Evolutionary conservation across 345 rosid genomes (phyloP).

Genomic region (Moricandia moricandioides): DNA sequence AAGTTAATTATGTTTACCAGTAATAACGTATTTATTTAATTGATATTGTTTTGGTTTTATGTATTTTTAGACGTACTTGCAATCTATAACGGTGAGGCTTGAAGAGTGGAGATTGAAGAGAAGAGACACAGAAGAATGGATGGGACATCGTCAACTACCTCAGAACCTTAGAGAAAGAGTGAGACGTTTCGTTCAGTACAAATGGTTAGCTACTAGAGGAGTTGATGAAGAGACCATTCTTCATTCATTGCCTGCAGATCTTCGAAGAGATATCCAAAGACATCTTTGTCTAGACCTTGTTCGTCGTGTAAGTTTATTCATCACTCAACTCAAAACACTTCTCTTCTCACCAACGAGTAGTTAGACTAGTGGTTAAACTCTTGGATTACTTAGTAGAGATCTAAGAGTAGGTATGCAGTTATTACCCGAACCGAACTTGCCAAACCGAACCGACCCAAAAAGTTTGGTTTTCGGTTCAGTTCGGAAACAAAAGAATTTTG

Average conservation of each 20-base stretch:
- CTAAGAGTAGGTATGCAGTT: too few relatives aligned
- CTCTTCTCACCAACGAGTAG: too few relatives aligned
- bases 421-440: too few relatives aligned
- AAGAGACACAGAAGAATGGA: constrained; percentile 75
- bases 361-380: too few relatives aligned
- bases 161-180: constrained; percentile 49
- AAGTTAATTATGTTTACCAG: too few relatives aligned
- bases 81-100: constrained; percentile 65
- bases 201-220: constrained; percentile 77
- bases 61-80: constrained; percentile 60
- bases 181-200: constrained; percentile 58
- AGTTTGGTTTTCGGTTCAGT: too few relatives aligned
- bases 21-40: too few relatives aligned
- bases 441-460: too few relatives aligned
- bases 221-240: constrained; percentile 73
- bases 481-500: too few relatives aligned
- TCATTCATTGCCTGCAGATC: constrained; percentile 62
- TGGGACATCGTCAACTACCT: constrained; percentile 67
- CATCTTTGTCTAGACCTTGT: constrained; percentile 84
- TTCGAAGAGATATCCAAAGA: constrained; percentile 67
- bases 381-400: too few relatives aligned
- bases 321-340: not conserved
- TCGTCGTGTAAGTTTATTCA: constrained; percentile 55
- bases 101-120: constrained; percentile 75
- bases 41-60: not conserved